Evolutionary conservation across 2,329 filamentous ascomycete species (phyloP), one percentile per base, ranked within the genome.

Genomic region (Amauroascus verrucosus): DNA sequence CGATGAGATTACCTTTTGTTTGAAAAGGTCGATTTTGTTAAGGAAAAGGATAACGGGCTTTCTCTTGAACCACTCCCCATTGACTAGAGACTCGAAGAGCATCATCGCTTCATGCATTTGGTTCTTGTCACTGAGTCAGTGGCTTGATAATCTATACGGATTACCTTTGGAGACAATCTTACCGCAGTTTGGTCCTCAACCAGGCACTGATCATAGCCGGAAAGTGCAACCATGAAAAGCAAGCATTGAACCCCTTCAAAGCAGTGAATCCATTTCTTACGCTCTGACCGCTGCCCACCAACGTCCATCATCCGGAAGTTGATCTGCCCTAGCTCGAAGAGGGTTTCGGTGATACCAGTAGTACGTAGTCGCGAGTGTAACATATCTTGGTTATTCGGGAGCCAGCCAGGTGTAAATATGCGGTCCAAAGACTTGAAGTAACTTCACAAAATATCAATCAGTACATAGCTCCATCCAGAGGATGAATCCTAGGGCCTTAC

Each of bases 231-330:
- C 60, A 97, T 79, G 72, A 97, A 97, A 38, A 97, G 76, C 51
- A 97, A 77, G 61, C 88, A 90, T 65, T 93, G 89, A 58, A 95
- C 89, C 59, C 93, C 93, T 68, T 95, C 89, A 67, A 95, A 95
- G 66, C 89, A 93, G 69, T 95, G 89, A 58, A 95, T 95, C 89
- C 89, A 95, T 76, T 95, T 95, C 79, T 95, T 95, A 58, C 89
- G 85, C 71, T 95, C 89, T 26, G 89, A 95, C 62, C 89, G 79
- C 68, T 95, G 89, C 54, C 89, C 89, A 67, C 89, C 89, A 45
- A 95, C 89, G 64, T 95, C 89, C 70, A 95, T 95, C 89, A 97
- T 96, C 63, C 89, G 85, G 72, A 96, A 96, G 59, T 89, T 95
- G 63, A 96, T 79, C 64, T 91, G 85, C 57, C 89, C 89, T 13